phyloP scores from a whole-genome alignment of 164 flowering plant genomes.

The Liriodendron chinense region DNA sequence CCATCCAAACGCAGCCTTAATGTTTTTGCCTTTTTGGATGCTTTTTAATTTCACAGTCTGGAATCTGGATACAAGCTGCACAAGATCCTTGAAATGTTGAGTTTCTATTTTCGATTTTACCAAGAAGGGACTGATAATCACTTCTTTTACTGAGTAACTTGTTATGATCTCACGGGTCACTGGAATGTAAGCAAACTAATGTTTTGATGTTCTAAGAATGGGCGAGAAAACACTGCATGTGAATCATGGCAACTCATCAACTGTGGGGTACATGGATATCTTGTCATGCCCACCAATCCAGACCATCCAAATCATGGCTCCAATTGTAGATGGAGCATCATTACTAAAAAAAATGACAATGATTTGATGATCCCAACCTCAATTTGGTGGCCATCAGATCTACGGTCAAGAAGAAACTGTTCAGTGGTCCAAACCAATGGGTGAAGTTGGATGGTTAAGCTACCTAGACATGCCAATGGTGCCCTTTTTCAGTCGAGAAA shows the following conservation, averaged over 20 bases:
- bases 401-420: neutral
- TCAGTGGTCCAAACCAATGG: neutral
- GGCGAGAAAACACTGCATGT: neutral
- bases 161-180: neutral
- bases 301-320: neutral
- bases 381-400: neutral
- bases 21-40: neutral
- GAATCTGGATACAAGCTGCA: neutral
- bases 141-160: neutral
- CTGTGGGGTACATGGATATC: too few relatives aligned
- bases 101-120: too few relatives aligned
- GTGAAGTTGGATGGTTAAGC: neutral
- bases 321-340: neutral
- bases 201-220: neutral
- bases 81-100: neutral
- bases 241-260: too few relatives aligned
- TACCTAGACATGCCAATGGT: neutral
- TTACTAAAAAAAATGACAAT: neutral
- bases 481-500: neutral
- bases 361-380: neutral
- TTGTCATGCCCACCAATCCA: neutral
- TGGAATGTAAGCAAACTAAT: neutral
- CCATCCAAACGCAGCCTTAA: too few relatives aligned
- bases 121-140: too few relatives aligned
- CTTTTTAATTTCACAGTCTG: neutral